A percentile compares a stretch with the other conserved stretches of the same genome.
phyloP scores from a whole-genome alignment of 2,329 filamentous ascomycete genomes.

The Hirsutella thompsonii region DNA sequence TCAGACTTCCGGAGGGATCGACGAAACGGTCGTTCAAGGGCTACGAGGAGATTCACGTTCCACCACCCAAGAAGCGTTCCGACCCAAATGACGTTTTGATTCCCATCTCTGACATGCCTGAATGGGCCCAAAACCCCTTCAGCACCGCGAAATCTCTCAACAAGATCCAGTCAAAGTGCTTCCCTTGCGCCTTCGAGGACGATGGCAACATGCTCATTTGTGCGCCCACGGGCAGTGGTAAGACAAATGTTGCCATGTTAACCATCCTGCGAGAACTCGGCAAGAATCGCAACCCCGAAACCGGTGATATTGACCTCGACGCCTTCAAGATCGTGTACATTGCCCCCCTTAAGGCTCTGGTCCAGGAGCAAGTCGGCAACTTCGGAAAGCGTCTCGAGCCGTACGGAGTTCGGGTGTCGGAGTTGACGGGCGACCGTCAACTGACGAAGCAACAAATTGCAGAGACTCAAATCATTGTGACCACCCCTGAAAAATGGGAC shows the following conservation, averaged over 20 bases:
- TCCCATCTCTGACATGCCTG: conserved; percentile 76
- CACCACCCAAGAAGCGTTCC: conserved; percentile 75
- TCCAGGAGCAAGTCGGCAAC: conserved; percentile 96
- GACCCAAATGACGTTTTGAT: conserved; percentile 72
- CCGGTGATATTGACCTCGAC: conserved; percentile 89
- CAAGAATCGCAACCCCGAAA: conserved; percentile 79
- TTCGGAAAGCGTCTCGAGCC: conserved; percentile 84
- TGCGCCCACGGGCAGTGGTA: conserved; percentile 91
- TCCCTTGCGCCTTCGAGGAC: conserved; percentile 76
- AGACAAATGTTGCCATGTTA: conserved; percentile 97
- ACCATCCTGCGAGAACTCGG: conserved; percentile 93
- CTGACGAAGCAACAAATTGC: conserved; percentile 97
- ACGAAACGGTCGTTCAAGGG: conserved; percentile 95
- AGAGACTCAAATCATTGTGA: conserved; percentile 96
- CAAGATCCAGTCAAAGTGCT: conserved; percentile 91
- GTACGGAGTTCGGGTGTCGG: conserved; percentile 86
- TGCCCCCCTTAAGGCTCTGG: conserved; percentile 85
- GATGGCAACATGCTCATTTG: conserved; percentile 98
- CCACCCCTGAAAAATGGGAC: conserved; percentile 97
- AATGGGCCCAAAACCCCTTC: conserved; percentile 83
- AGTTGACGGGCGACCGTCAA: conserved; percentile 93
- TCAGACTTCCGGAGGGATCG: conserved; percentile 84
- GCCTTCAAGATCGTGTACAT: conserved; percentile 99
- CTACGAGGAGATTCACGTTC: conserved; percentile 97
- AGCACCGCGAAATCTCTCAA: conserved; percentile 79